phyloP scores from a whole-genome alignment of 768 basidiomycete genomes.

The Lyophyllum shimeji region DNA sequence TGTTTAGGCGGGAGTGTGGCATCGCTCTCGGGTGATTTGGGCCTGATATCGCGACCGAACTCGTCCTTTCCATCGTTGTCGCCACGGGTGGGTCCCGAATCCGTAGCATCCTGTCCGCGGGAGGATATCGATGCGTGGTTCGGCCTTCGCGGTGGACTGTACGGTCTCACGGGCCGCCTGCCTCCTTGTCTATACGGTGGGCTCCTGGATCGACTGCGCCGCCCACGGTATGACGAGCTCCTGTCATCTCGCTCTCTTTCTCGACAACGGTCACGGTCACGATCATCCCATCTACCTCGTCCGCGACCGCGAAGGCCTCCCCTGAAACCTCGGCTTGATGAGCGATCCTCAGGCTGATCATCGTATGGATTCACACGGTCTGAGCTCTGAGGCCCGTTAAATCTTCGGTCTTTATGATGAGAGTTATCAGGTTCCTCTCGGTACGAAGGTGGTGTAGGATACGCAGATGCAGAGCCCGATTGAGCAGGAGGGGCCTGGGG shows the following conservation, averaged over 20 bases:
- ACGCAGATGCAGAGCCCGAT: slow-evolving; percentile 25
- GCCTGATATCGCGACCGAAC: slow-evolving; percentile 81
- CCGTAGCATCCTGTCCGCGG: slow-evolving; percentile 24
- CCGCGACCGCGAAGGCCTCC: slow-evolving; percentile 58
- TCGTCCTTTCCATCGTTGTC: slow-evolving; percentile 68
- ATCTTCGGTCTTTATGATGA: slow-evolving; percentile 39
- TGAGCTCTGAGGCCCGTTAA: slow-evolving; percentile 49
- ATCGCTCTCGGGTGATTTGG: slow-evolving; percentile 42
- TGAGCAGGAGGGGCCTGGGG: slow-evolving; percentile 32
- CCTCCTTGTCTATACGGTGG: slow-evolving; percentile 58
- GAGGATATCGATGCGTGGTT: slow-evolving; percentile 27
- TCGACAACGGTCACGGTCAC: slow-evolving; percentile 53
- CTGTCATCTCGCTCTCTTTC: slow-evolving; percentile 40
- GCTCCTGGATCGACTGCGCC: slow-evolving; percentile 74
- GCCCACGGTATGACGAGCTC: slow-evolving; percentile 42
- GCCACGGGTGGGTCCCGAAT: slow-evolving; percentile 18
- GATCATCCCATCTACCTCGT: slow-evolving; percentile 58
- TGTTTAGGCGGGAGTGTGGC: slow-evolving; percentile 25
- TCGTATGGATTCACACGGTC: slow-evolving; percentile 50
- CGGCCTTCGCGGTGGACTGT: slow-evolving; percentile 60
- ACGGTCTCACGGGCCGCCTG: slow-evolving; percentile 50
- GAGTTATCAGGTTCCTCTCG: slow-evolving; percentile 44
- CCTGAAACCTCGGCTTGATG: slow-evolving; percentile 48
- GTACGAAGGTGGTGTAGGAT: slow-evolving; percentile 33
- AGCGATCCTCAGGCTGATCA: slow-evolving; percentile 50